Percentiles rank a stretch among this genome's conserved stretches.
These are phyloP conservation scores for Vigna mungo DNA, from an alignment of 306 rosid species.

Conservation along the genomic window DNA sequence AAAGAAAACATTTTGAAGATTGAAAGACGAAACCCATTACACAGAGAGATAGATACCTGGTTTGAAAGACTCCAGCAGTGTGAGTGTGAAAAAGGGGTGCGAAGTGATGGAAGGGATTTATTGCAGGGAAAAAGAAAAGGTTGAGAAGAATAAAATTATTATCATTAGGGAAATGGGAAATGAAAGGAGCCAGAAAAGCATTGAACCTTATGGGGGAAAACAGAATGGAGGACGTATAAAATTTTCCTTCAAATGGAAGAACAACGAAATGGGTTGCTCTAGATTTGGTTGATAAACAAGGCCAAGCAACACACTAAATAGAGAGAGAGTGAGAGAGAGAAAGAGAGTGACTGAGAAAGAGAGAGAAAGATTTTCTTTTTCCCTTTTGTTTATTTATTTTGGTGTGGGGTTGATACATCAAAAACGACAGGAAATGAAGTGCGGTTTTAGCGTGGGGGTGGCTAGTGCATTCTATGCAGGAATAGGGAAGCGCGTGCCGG, in stretches of 20 bases:
- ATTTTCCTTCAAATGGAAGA: constrained; percentile 51
- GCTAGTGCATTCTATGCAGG: neutral
- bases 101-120: constrained; percentile 48
- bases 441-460: constrained; percentile 47
- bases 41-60: constrained; percentile 54
- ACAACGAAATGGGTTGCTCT: constrained; percentile 50
- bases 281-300: constrained; percentile 62
- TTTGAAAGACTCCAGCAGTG: constrained; percentile 37
- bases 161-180: constrained; percentile 40
- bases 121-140: constrained; percentile 7
- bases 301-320: constrained; percentile 44
- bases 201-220: constrained; percentile 40
- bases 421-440: constrained; percentile 58
- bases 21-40: constrained; percentile 46
- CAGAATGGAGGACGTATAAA: constrained; percentile 34
- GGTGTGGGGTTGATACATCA: constrained; percentile 38
- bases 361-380: neutral
- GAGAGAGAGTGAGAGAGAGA: constrained; percentile 27
- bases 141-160: constrained; percentile 21
- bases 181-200: constrained; percentile 45
- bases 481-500: neutral
- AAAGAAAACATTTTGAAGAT: constrained; percentile 25
- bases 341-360: constrained; percentile 25
- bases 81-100: constrained; percentile 57
- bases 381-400: neutral